A percentile compares a stretch with the other conserved stretches of the same genome.
Evolutionary conservation across 257 asterid genomes (phyloP).

Genomic region (Solanum etuberosum): DNA sequence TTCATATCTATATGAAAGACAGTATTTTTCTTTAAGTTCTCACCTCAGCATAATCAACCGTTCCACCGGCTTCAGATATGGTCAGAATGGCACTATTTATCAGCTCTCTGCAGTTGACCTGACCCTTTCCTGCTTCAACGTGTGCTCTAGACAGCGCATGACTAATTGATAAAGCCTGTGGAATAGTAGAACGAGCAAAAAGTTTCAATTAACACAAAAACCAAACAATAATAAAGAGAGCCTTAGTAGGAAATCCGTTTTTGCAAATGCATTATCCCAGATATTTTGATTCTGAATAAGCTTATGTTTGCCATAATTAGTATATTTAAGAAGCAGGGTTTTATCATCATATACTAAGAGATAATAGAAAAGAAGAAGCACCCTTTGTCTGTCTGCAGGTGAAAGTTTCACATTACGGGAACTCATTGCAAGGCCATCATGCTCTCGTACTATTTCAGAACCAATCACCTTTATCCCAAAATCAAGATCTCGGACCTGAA

Average conservation of each 20-base stretch:
- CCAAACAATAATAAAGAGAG: not conserved
- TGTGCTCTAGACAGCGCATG: conserved; percentile 48
- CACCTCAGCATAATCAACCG: conserved; percentile 84
- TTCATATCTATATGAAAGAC: not conserved
- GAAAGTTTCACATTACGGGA: conserved; percentile 84
- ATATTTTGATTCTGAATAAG: not conserved
- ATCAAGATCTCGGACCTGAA: conserved; percentile 89
- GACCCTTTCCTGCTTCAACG: conserved; percentile 47
- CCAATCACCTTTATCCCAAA: conserved; percentile 71
- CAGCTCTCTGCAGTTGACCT: conserved; percentile 41
- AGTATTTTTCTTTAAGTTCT: not conserved
- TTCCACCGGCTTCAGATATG: conserved; percentile 65
- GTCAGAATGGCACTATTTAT: conserved; percentile 29
- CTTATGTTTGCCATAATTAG: not conserved
- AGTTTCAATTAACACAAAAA: not conserved
- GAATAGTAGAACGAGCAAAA: not conserved
- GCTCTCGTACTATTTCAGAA: conserved; percentile 56
- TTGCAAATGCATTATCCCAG: not conserved
- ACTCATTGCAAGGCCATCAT: conserved; percentile 94
- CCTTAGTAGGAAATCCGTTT: not conserved
- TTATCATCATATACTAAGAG: not conserved
- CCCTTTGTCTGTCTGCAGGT: conserved; percentile 63
- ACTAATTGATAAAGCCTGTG: conserved; percentile 73
- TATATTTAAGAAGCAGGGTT: not conserved
- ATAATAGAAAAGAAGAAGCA: conserved; percentile 1